A percentile compares a stretch with the other conserved stretches of the same genome.
phyloP scores from a whole-genome alignment of 2,329 filamentous ascomycete species.

The Tolypocladium pustulatum region DNA sequence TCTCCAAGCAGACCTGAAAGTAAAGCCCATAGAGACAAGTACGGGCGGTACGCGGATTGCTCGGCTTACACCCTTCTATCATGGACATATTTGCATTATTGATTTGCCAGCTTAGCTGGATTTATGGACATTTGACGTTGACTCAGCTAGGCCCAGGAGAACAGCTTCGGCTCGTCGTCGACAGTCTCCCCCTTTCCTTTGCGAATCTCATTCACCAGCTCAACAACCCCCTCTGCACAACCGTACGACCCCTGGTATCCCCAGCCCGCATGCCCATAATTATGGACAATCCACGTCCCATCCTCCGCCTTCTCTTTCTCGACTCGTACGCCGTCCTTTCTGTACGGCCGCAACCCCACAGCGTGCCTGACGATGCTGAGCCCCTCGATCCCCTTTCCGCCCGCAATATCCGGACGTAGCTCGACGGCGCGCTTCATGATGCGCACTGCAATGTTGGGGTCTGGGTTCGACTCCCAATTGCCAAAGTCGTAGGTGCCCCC shows the following conservation, averaged over 20 bases:
- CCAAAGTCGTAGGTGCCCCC: conserved; percentile 77
- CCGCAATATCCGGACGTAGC: conserved; percentile 52
- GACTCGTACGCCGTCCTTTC: conserved; percentile 62
- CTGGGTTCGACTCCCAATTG: conserved; percentile 69
- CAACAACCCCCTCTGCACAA: conserved; percentile 55
- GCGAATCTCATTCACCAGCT: conserved; percentile 54
- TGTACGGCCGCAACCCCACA: conserved; percentile 69
- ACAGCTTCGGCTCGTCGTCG: conserved; percentile 18
- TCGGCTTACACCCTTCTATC: not conserved
- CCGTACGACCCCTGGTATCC: conserved; percentile 65
- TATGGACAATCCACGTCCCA: conserved; percentile 60
- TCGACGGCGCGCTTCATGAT: conserved; percentile 75
- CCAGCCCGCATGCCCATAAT: conserved; percentile 71
- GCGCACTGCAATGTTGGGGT: conserved; percentile 66
- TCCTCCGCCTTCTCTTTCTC: conserved; percentile 47
- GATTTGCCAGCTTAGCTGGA: not conserved
- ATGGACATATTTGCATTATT: too few species aligned
- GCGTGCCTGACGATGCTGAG: conserved; percentile 70
- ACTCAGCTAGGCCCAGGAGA: conserved; percentile 8
- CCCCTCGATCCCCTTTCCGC: conserved; percentile 58
- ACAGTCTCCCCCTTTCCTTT: conserved; percentile 17
- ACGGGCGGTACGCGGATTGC: too few species aligned
- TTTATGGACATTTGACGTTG: not conserved
- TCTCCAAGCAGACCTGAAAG: not conserved
- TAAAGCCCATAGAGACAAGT: too few species aligned